These are phyloP conservation scores for Tribonema minus DNA, from an alignment of 108 stramenopile genomes.

Conservation along the genomic window DNA sequence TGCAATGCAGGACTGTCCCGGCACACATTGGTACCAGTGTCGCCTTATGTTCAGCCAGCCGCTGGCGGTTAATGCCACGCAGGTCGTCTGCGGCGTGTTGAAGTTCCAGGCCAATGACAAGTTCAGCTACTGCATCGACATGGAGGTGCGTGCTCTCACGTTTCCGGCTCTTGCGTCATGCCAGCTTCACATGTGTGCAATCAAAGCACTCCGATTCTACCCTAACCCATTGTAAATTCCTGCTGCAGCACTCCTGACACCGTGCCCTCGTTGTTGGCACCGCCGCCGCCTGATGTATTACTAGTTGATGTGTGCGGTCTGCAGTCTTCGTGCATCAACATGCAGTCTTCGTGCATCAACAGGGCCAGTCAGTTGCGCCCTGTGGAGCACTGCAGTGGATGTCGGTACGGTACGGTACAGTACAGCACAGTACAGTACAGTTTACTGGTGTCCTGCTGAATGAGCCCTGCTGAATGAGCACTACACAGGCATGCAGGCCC, in stretches of 20 bases:
- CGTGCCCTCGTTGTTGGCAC: no score
- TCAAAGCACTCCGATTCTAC: background rate
- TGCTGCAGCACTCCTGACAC: no score
- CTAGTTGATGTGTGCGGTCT: background rate
- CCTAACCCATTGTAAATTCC: background rate
- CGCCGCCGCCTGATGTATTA: no score
- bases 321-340: no score
- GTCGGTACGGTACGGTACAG: no score
- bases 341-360: no score
- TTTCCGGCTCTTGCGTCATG: background rate
- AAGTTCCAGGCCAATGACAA: conserved; percentile 59
- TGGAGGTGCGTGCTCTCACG: background rate
- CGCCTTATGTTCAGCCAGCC: conserved; percentile 56
- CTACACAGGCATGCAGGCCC: no score
- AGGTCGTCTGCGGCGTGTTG: conserved; percentile 51
- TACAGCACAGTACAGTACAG: no score
- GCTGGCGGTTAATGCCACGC: conserved; percentile 60
- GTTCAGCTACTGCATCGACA: conserved; percentile 58
- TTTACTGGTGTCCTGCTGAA: no score
- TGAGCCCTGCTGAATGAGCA: no score
- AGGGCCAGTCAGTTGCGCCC: no score
- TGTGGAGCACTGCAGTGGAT: no score
- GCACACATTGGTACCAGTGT: conserved; percentile 66
- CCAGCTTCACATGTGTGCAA: background rate
- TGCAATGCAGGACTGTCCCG: background rate